phyloP scores from a whole-genome alignment of 106 monocot genomes.

The Cymbidium sinense region DNA sequence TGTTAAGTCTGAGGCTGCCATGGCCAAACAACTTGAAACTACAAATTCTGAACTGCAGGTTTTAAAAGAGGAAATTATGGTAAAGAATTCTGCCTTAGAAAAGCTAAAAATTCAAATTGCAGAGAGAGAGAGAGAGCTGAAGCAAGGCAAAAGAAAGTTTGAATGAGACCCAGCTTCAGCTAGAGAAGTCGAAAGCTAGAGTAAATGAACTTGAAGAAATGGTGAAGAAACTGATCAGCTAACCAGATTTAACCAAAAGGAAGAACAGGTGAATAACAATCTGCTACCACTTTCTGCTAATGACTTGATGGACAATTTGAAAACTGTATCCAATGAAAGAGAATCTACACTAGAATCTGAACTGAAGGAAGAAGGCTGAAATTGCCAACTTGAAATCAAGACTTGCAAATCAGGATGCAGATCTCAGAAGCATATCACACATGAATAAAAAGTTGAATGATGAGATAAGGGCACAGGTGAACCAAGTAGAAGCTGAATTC shows the following conservation, averaged over 20 bases:
- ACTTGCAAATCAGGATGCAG: constrained; percentile 27
- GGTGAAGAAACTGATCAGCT: constrained; percentile 13
- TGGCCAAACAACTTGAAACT: constrained; percentile 23
- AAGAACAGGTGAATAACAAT: constrained; percentile 34
- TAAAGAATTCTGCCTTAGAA: constrained; percentile 27
- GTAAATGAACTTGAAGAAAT: constrained; percentile 17
- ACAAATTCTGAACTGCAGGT: constrained; percentile 29
- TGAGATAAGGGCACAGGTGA: constrained; percentile 6
- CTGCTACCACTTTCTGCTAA: constrained; percentile 22
- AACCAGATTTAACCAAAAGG: constrained; percentile 23
- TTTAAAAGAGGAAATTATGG: constrained; percentile 31
- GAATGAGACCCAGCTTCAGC: constrained; percentile 32
- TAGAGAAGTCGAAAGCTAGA: constrained; percentile 52
- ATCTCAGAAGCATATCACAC: constrained; percentile 9
- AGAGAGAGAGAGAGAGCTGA: constrained; percentile 24
- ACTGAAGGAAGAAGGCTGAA: constrained; percentile 22
- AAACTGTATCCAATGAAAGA: constrained; percentile 16
- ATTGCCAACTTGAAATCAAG: constrained; percentile 24
- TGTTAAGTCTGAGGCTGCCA: constrained; percentile 26
- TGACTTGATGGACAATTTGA: constrained; percentile 34
- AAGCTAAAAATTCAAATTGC: constrained; percentile 34
- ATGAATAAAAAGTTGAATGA: constrained; percentile 24
- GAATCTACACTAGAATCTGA: constrained; percentile 30
- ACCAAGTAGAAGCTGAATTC: constrained; percentile 13
- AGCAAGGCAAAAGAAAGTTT: constrained; percentile 25